Evolutionary conservation across 1,139 yeast species (phyloP), one percentile per base, ranked within the genome.

Genomic region (Pneumocystis carinii): DNA sequence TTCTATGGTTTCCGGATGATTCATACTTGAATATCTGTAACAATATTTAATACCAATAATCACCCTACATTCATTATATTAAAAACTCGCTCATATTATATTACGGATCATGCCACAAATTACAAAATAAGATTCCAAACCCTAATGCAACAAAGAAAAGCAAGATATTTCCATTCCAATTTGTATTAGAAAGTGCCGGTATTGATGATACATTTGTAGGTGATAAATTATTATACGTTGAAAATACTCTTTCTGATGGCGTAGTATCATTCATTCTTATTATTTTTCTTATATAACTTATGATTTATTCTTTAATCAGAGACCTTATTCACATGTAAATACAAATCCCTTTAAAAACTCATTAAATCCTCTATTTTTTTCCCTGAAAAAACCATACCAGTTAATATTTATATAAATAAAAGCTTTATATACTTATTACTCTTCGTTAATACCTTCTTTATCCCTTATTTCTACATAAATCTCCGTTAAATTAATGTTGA

Each of bases 131-230:
- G 14, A 75, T 71, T 7, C 78, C 78, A 60, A 75, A 68, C 0
- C 76, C 78, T 5, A 75, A 70, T 12, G 77, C 77, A 36, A 75
- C 74, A 63, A 75, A 75, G 67, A 75, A 75, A 32, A 75, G 66
- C 53, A 72, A 65, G 15, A 48, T 48, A 48, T 48, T 48, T 15
- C 55, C 55, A 48, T 48, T 48, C 55, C 55, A 48, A 12, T 29
- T 29, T 7, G 55, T 48, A 15, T 48, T 48, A 1, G 55, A 24
- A 10, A 48, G 14, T 12, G 55, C 4, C 2, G 55, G 55, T 24
- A 48, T n/a, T 24, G 24, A 12, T 48, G 55, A 24, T 48, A 29
- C 19, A 48, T 24, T 48, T 24, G 55, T 17, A 10, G 12, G 27
- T 24, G 55, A 12, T 24, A n/a, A n/a, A 19, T 19, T 19, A 19